phyloP scores from a whole-genome alignment of 768 basidiomycete genomes.

The Tephrocybe rancida region DNA sequence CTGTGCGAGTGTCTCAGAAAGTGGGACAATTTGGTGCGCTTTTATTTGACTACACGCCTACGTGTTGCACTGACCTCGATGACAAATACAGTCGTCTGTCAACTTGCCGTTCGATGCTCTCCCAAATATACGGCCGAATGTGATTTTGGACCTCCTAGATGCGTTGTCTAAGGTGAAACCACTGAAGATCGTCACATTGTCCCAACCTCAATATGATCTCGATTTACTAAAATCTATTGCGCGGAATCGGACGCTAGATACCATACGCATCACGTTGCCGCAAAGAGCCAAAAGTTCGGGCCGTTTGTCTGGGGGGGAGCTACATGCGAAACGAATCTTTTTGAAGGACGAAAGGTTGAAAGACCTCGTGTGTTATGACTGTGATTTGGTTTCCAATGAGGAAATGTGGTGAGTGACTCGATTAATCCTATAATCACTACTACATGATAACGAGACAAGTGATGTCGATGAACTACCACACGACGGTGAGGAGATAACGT shows the following conservation, averaged over 20 bases:
- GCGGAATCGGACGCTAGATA: not conserved
- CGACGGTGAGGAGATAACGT: not conserved
- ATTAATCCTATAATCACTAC: too few relatives aligned
- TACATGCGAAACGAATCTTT: not conserved
- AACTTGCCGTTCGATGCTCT: not conserved
- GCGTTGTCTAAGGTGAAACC: not conserved
- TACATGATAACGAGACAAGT: too few relatives aligned
- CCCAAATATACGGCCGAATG: not conserved
- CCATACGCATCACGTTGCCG: not conserved
- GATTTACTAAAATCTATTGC: not conserved
- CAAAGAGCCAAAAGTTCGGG: too few relatives aligned
- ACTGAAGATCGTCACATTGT: not conserved
- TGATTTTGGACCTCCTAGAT: not conserved
- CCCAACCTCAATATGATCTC: not conserved
- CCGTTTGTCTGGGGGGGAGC: too few relatives aligned
- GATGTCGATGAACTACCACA: too few relatives aligned
- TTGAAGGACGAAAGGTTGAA: not conserved
- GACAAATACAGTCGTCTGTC: not conserved
- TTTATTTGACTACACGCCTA: not conserved
- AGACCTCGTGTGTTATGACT: not conserved
- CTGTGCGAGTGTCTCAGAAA: not conserved
- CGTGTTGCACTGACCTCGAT: not conserved
- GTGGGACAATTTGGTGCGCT: constrained; percentile 3
- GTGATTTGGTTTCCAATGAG: not conserved
- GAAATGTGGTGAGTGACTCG: not conserved